phyloP scores from a whole-genome alignment of 805 yeast species.

The Candida oleophila region DNA sequence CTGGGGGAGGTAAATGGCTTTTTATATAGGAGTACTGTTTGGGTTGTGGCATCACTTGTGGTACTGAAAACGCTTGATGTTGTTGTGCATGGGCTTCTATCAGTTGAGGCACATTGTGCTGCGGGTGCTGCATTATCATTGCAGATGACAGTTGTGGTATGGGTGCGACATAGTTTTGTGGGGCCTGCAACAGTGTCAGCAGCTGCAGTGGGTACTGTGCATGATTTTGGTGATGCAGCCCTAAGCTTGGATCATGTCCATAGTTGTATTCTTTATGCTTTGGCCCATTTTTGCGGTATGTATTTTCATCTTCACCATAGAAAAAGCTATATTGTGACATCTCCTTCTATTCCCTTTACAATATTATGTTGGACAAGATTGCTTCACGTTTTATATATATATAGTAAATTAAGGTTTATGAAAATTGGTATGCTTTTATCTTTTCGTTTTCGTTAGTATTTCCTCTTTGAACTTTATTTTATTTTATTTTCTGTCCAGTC shows the following conservation, averaged over 20 bases:
- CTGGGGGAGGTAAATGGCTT: neutral
- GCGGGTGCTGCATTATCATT: neutral
- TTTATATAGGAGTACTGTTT: neutral
- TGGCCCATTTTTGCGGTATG: neutral
- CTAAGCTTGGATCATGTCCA: neutral
- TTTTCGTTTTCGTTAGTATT: neutral
- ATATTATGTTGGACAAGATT: neutral
- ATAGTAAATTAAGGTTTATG: neutral
- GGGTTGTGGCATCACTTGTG: neutral
- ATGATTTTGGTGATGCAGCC: neutral
- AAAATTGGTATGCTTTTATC: neutral
- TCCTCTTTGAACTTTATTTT: neutral
- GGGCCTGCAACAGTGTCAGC: neutral
- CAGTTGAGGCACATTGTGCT: neutral
- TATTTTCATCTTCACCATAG: neutral
- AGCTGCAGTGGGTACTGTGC: neutral
- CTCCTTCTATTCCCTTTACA: neutral
- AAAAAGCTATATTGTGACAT: neutral
- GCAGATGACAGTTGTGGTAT: neutral
- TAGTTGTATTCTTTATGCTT: neutral
- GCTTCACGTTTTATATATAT: neutral
- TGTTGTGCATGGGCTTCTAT: neutral
- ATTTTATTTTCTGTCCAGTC: neutral
- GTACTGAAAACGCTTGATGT: neutral
- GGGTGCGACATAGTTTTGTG: neutral